Base-by-base conservation (phyloP, 73 alveolate species). In the Paraurostyla sp. region DNA sequence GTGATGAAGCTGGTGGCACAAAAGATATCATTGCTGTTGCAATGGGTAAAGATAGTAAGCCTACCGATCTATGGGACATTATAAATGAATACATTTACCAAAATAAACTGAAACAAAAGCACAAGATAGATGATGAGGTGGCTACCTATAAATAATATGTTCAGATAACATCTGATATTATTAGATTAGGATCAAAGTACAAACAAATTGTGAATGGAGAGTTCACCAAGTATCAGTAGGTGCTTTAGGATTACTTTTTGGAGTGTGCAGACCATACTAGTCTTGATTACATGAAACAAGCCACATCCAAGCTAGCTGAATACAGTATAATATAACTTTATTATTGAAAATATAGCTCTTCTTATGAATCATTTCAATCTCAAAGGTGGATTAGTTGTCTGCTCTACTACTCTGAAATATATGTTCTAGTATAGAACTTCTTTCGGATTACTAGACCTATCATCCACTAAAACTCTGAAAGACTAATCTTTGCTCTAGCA, bases 261-360 rank as follows among this genome's bases (percentile, higher is more conserved):
- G 78, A 40, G 11, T 20, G 52, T 27, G 18, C 45, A 0, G 89
- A 78, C 30, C 3, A 52, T 3, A 52, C 59, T 23, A 78, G 89
- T 54, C 58, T 51, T 4, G 89, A 78, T 36, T 78, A 78, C 32
- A 52, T 78, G 80, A 59, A 16, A 13, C 32, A 78, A 52, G 80
- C 80, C 0, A 52, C 46, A 4, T 20, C 48, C 2, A 20, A 78
- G 29, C 7, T 78, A 49, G 3, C 65, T 29, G 22, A 78, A 13
- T 78, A 78, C 52, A 15, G 87, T 50, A 65, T 22, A 33, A 38
- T 22, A 11, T 36, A 13, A 29, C 1, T 9, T 40, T 54, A 13
- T 20, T 54, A 7, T 54, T 15, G 35, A 22, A 38, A 65, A 0
- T 16, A 65, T 65, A 65, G 86, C 71, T 20, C 76, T 49, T 0